Percentiles rank a stretch among this genome's conserved stretches.
These are phyloP conservation scores for Sarocladium brachiariae DNA, from an alignment of 2,329 filamentous ascomycete species.

Conservation along the genomic window DNA sequence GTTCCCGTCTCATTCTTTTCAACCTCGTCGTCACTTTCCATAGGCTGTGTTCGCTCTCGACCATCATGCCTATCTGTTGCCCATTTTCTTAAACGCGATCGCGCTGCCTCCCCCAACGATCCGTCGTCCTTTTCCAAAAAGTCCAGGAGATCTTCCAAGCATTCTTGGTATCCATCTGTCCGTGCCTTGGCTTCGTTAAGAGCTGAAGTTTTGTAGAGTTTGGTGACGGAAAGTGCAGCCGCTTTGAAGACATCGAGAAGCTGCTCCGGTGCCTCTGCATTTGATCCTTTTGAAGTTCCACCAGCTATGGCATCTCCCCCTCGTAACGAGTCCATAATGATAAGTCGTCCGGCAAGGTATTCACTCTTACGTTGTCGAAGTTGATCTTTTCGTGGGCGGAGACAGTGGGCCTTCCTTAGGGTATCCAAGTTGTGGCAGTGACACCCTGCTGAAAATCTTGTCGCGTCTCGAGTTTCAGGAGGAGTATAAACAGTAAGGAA, in stretches of 20 bases:
- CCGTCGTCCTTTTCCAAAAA: conserved; percentile 80
- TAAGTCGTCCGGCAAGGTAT: background rate
- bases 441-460: background rate
- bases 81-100: conserved; percentile 54
- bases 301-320: conserved; percentile 12
- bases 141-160: conserved; percentile 77
- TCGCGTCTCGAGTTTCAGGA: background rate
- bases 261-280: conserved; percentile 46
- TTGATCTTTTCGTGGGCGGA: conserved; percentile 9
- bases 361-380: background rate
- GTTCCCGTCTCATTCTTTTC: conserved; percentile 48
- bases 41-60: conserved; percentile 45
- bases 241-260: conserved; percentile 86
- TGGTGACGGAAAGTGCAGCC: conserved; percentile 88
- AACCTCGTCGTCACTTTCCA: conserved; percentile 63
- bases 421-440: background rate
- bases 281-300: conserved; percentile 17
- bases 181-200: conserved; percentile 69
- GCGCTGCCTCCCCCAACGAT: conserved; percentile 73
- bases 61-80: conserved; percentile 64
- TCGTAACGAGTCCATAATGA: conserved; percentile 26
- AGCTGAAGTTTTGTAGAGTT: conserved; percentile 88
- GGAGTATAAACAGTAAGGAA: background rate
- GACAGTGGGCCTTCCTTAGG: conserved; percentile 1
- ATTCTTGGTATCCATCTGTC: conserved; percentile 85